A percentile compares a stretch with the other conserved stretches of the same genome.
These are phyloP conservation scores for Carex scoparia DNA, from an alignment of 176 grass and related monocot species.

Conservation along the genomic window DNA sequence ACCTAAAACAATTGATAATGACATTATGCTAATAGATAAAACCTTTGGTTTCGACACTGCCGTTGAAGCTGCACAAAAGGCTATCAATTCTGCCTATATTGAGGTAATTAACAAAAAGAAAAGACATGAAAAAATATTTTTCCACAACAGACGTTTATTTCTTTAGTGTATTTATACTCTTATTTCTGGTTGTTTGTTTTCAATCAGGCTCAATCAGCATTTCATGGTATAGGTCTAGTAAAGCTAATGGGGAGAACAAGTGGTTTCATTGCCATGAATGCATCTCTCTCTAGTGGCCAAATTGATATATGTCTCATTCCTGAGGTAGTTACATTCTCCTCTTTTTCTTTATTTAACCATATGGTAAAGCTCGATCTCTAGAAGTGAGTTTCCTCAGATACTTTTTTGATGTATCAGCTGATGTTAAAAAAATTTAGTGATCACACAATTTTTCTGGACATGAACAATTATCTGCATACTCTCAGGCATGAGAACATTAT, in stretches of 20 bases:
- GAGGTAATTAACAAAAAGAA: slow-evolving; percentile 50
- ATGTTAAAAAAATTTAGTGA: too few species aligned
- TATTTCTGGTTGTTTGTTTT: slow-evolving; percentile 11
- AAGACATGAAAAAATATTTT: neutral
- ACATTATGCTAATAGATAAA: slow-evolving; percentile 96
- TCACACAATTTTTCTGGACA: too few species aligned
- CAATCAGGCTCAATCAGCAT: slow-evolving; percentile 77
- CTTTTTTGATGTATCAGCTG: too few species aligned
- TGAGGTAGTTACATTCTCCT: slow-evolving; percentile 51
- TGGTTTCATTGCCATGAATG: slow-evolving; percentile 97
- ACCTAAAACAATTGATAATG: slow-evolving; percentile 98
- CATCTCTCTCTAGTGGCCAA: slow-evolving; percentile 92
- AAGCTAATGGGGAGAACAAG: slow-evolving; percentile 98
- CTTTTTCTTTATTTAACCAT: too few species aligned
- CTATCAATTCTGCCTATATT: slow-evolving; percentile 97
- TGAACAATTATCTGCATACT: too few species aligned
- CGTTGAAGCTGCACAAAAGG: slow-evolving; percentile 93
- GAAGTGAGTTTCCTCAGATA: too few species aligned
- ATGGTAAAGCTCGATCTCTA: too few species aligned
- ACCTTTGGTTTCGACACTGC: slow-evolving; percentile 99
- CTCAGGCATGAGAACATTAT: too few species aligned
- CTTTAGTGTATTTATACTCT: neutral
- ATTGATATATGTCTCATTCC: slow-evolving; percentile 92
- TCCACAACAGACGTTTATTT: neutral
- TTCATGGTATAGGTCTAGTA: slow-evolving; percentile 88